Base-by-base conservation (phyloP, 345 rosid genomes). In the Cochlearia excelsa region DNA sequence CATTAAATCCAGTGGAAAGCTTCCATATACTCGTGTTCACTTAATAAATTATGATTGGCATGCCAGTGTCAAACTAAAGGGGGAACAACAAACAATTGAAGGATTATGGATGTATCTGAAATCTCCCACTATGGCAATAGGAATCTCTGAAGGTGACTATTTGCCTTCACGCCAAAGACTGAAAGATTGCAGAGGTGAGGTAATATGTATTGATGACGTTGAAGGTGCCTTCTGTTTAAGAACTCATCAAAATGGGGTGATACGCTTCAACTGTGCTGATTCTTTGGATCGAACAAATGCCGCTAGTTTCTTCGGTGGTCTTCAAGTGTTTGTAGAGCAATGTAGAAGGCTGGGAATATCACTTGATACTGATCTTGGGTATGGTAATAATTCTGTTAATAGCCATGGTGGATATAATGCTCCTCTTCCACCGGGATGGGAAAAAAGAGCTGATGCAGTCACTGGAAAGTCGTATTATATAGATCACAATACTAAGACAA, bases 361-460 rank as follows among this genome's bases (percentile, higher is more conserved):
- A 56, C 95, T 89, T 76, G 97, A 93, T 66, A 87, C 82, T 70
- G 86, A 89, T 76, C 54, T 79, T 65, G 77, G 79, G 56, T 77
- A 68, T 78, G 88, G 80, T 61, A 74, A 78, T 72, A 85, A 77
- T 55, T 77, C 99, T 52, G 65, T 58, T 69, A 81, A 75, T 63
- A 81, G 73, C 41, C 48, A 74, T 71, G 81, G 81, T 16, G 95
- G 87, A 28, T 87, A 85, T 77, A 73, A 65, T 59, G 92, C 97
- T 73, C 94, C 95, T 26, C 81, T 93, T 81, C 99, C 99, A 54
- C 92, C 85, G 0, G 97, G 99, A 52, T 93, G 99, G 99, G 97
- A 87, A 78, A 87, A 87, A 77, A 81, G 88, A 76, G 78, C 85
- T 59, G 97, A 93, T 86, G 83, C 92, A 50, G 90, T 79, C 49